Evolutionary conservation across 2,329 filamentous ascomycete genomes (phyloP).

Genomic region (Aspergillus texensis): DNA sequence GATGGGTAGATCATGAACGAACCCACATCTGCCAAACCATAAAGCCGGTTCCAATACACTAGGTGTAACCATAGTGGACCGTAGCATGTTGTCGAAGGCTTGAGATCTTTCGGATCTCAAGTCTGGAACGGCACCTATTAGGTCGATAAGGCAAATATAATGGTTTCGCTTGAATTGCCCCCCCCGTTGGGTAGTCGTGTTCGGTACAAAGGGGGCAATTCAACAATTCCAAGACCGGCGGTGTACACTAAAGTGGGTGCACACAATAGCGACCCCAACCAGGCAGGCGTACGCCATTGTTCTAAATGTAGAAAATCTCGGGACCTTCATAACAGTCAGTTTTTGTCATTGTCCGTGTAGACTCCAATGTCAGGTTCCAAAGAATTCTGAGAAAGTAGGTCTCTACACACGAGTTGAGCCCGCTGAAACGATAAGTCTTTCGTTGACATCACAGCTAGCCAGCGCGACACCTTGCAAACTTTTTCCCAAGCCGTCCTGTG

Average conservation of each 20-base stretch:
- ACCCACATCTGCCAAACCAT: slow-evolving; percentile 5
- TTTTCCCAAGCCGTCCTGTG: slow-evolving; percentile 30
- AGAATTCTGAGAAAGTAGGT: slow-evolving; percentile 27
- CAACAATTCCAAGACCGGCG: background rate
- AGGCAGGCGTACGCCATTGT: background rate
- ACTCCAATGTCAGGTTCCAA: slow-evolving; percentile 13
- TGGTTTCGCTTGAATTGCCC: background rate
- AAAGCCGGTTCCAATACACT: slow-evolving; percentile 1
- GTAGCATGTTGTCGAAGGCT: background rate
- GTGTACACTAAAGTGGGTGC: background rate
- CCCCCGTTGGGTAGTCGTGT: background rate
- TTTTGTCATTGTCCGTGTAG: background rate
- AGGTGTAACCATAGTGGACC: background rate
- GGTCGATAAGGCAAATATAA: background rate
- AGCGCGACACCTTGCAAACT: slow-evolving; percentile 38
- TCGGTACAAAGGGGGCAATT: background rate
- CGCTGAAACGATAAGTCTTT: slow-evolving; percentile 36
- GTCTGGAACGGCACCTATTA: background rate
- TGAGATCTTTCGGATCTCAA: background rate
- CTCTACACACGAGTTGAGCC: slow-evolving; percentile 37
- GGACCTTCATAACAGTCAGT: slow-evolving; percentile 2
- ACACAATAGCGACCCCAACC: background rate
- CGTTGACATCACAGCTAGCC: slow-evolving; percentile 41
- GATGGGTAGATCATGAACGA: background rate
- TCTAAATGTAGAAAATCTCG: background rate